phyloP scores from a whole-genome alignment of 2,329 filamentous ascomycete genomes.

The Trichoderma oligosporum region DNA sequence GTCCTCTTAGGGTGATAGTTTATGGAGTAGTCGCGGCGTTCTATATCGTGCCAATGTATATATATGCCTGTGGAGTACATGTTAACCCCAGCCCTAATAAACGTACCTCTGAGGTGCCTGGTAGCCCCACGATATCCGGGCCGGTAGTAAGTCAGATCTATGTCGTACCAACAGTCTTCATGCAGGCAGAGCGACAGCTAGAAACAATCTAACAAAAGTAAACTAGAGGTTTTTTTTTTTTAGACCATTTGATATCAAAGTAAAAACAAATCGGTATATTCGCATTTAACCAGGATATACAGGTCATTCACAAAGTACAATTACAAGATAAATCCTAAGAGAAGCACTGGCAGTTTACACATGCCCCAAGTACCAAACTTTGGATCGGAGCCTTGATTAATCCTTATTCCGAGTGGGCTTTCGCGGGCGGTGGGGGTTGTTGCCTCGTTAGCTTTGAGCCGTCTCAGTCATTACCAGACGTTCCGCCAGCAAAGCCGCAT shows the following conservation, averaged over 20 bases:
- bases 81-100: background rate
- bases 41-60: no score
- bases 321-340: no score
- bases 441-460: background rate
- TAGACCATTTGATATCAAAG: no score
- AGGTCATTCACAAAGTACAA: no score
- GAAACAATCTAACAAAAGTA: background rate
- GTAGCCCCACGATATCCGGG: background rate
- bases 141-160: background rate
- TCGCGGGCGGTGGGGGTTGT: slow-evolving; percentile 7
- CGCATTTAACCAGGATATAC: no score
- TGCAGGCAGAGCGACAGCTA: background rate
- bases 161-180: background rate
- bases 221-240: no score
- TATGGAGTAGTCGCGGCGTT: no score
- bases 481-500: background rate
- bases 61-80: background rate
- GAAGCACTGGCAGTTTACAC: no score
- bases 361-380: background rate
- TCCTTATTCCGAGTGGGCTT: slow-evolving; percentile 5
- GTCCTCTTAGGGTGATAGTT: no score
- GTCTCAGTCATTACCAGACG: background rate
- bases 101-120: no score
- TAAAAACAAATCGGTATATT: no score
- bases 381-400: slow-evolving; percentile 13